Conservation (phyloP, 805 yeast genomes). For the Maudiozyma turicensis region DNA sequence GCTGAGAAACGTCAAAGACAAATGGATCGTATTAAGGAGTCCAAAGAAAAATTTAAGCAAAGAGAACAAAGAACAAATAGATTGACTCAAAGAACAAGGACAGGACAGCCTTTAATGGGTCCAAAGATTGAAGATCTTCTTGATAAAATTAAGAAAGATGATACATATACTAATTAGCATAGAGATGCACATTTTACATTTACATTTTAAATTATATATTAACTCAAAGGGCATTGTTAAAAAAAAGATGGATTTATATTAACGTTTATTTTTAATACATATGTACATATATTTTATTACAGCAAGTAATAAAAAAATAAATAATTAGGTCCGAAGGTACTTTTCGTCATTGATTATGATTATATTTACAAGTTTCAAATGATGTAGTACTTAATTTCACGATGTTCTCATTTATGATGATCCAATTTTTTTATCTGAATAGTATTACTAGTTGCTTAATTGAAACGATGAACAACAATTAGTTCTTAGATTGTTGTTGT, state of each 20-base stretch:
- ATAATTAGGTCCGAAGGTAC: no score
- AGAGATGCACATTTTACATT: neutral
- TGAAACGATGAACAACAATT: neutral
- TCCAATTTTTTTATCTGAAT: no score
- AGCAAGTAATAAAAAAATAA: no score
- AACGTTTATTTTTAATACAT: neutral
- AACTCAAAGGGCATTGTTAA: neutral
- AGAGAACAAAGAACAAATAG: conserved; percentile 37
- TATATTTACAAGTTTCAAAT: no score
- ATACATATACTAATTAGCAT: conserved; percentile 18
- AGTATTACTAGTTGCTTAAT: no score
- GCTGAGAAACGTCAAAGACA: conserved; percentile 37
- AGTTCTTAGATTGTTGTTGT: conserved; percentile 34
- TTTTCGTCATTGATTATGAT: no score
- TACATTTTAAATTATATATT: neutral
- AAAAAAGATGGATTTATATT: neutral
- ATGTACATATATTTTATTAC: neutral
- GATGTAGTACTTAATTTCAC: no score
- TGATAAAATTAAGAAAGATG: conserved; percentile 59
- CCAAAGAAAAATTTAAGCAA: conserved; percentile 32
- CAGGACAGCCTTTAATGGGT: conserved; percentile 88
- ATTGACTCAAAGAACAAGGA: conserved; percentile 46
- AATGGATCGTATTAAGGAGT: conserved; percentile 27
- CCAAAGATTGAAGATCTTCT: conserved; percentile 72
- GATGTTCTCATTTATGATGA: no score